phyloP scores from a whole-genome alignment of 2,329 filamentous ascomycete species.

The Metarhizium robertsii region DNA sequence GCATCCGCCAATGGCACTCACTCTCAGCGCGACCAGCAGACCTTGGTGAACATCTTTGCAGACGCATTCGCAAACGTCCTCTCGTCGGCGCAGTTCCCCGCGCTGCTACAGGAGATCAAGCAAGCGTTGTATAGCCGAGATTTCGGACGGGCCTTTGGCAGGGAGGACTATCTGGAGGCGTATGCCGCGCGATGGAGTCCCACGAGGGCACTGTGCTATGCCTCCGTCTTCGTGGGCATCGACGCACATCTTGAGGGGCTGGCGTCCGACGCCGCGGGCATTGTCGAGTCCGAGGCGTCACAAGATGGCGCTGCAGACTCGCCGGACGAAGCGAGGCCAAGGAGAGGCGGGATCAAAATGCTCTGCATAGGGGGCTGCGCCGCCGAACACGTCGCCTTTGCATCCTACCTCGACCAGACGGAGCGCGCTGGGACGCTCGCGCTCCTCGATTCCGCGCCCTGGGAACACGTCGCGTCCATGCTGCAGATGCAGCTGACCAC shows the following conservation, averaged over 20 bases:
- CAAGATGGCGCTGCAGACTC: not conserved
- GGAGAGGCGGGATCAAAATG: slow-evolving; percentile 24
- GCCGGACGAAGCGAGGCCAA: not conserved
- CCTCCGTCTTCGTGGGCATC: slow-evolving; percentile 39
- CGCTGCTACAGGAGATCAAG: slow-evolving; percentile 72
- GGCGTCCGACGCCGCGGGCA: slow-evolving; percentile 9
- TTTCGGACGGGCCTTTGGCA: slow-evolving; percentile 70
- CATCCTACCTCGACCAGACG: slow-evolving; percentile 28
- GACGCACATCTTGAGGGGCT: slow-evolving; percentile 19
- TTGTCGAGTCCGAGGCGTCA: not conserved
- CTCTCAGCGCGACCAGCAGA: slow-evolving; percentile 44
- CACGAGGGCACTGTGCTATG: slow-evolving; percentile 73
- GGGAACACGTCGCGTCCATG: slow-evolving; percentile 52
- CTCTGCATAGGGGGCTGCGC: slow-evolving; percentile 48
- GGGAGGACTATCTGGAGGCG: slow-evolving; percentile 60
- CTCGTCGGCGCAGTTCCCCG: slow-evolving; percentile 34
- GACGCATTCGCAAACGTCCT: slow-evolving; percentile 49
- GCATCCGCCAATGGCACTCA: not conserved
- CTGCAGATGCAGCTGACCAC: slow-evolving; percentile 49
- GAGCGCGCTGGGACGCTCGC: slow-evolving; percentile 33
- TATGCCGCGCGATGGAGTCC: slow-evolving; percentile 92
- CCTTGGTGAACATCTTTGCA: slow-evolving; percentile 64
- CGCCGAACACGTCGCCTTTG: slow-evolving; percentile 51
- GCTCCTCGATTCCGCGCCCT: slow-evolving; percentile 77
- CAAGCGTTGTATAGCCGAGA: slow-evolving; percentile 77